Evolutionary conservation across 2,329 filamentous ascomycete species (phyloP).

Genomic region (Apiospora pterosperma): DNA sequence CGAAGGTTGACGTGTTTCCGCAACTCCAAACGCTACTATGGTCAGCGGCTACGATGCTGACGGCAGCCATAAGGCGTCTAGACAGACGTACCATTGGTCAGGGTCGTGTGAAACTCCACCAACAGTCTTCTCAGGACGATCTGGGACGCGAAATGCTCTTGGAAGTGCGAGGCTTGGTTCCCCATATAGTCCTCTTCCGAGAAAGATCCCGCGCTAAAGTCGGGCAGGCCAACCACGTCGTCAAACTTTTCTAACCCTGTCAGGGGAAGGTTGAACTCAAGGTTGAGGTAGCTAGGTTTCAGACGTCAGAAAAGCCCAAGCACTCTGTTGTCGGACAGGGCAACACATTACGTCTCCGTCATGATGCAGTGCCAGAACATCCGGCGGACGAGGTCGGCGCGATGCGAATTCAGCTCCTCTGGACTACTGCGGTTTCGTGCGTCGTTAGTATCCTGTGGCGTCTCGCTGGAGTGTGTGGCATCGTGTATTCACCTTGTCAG

Average conservation of each 20-base stretch:
- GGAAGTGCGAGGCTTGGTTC: conserved; percentile 50
- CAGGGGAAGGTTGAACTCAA: conserved; percentile 55
- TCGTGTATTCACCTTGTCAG: conserved; percentile 43
- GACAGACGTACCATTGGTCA: conserved; percentile 43
- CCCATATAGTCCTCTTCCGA: conserved; percentile 43
- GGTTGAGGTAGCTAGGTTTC: conserved; percentile 44
- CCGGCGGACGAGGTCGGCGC: conserved; percentile 50
- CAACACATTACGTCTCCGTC: conserved; percentile 43
- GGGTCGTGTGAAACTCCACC: conserved; percentile 46
- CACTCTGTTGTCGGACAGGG: not conserved
- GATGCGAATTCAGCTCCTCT: conserved; percentile 42
- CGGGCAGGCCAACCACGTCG: conserved; percentile 50
- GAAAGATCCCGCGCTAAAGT: conserved; percentile 42
- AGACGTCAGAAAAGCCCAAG: conserved; percentile 12
- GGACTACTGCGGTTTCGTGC: conserved; percentile 24
- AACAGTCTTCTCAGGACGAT: conserved; percentile 53
- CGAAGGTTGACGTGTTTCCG: not conserved
- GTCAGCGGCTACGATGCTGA: not conserved
- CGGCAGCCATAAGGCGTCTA: too few species aligned
- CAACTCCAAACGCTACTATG: not conserved
- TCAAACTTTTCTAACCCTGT: conserved; percentile 53
- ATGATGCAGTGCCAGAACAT: conserved; percentile 56
- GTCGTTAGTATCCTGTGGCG: conserved; percentile 10
- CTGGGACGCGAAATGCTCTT: conserved; percentile 58
- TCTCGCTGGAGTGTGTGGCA: not conserved